Base-by-base conservation (phyloP, 805 yeast species). In the Wickerhamomyces kurtzmanii region DNA sequence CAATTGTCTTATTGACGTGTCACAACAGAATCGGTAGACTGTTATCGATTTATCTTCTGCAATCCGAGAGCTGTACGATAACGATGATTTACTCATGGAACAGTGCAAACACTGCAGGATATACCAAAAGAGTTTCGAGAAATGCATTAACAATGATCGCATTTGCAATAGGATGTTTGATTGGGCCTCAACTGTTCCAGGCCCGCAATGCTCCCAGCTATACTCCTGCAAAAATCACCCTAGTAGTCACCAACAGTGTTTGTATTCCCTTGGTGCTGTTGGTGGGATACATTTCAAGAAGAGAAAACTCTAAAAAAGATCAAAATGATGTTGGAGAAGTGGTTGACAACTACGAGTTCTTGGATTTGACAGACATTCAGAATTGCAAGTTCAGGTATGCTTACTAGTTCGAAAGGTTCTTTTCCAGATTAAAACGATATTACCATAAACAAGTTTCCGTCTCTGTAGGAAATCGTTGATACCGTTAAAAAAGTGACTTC, bases 131-230 rank as follows among this genome's bases (percentile, higher is more conserved):
- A 35, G 49, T 71, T 15, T 62, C 64, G 18, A 53, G 77, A 34
- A 71, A 70, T 39, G 71, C 68, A 5, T 40, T 65, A 15, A 71
- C 74, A 1, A 65, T 73, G 73, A 55, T 72, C 29, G 68, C 65
- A n/a, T 73, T 71, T 42, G 70, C 74, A 8, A 48, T 72, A 15
- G 71, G 76, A 6, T 65, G 75, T 39, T 51, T 79, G 33, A 57
- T 73, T 27, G 83, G 81, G 1, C 82, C 85, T 3, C 80, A 75
- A 40, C 52, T 73, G 40, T 75, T 75, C 50, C 63, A 69, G 36
- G 58, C 57, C 0, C 38, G 55, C 12, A 61, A 68, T 31, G 62
- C 68, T 9, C 81, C 81, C 17, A 49, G 55, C 11, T 76, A 72
- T 38, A 55, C 49, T 11, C 65, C 75, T 8, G 84, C 82, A 7